phyloP scores from a whole-genome alignment of 2,329 filamentous ascomycete species.

The Verticillium nubilum region DNA sequence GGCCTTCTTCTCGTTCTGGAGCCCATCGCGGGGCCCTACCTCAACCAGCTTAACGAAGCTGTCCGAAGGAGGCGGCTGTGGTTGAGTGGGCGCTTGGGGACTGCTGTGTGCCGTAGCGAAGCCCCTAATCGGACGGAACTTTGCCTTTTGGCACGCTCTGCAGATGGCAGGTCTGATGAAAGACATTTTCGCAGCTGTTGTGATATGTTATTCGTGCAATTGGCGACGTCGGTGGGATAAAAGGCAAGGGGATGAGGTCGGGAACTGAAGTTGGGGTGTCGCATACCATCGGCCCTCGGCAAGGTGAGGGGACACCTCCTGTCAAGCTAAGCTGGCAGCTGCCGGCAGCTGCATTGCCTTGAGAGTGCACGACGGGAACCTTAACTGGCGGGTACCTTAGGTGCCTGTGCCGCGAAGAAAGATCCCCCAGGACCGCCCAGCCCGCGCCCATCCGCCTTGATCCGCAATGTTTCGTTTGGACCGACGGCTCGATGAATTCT shows the following conservation, averaged over 20 bases:
- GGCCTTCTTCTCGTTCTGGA: conserved; percentile 75
- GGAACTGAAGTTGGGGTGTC: background rate
- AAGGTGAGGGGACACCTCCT: background rate
- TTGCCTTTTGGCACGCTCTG: conserved; percentile 29
- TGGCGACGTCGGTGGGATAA: background rate
- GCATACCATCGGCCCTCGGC: conserved; percentile 1
- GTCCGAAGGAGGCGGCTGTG: conserved; percentile 21
- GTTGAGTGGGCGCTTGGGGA: conserved; percentile 4
- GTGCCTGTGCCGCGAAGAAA: too few relatives aligned
- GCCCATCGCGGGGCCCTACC: conserved; percentile 78
- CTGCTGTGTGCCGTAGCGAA: conserved; percentile 32
- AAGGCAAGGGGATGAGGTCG: background rate
- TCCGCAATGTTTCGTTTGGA: too few relatives aligned
- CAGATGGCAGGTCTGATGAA: conserved; percentile 30
- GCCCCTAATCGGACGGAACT: conserved; percentile 22
- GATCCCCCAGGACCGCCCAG: too few relatives aligned
- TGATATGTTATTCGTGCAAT: background rate
- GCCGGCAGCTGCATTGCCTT: too few relatives aligned
- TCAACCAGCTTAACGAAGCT: conserved; percentile 64
- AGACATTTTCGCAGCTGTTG: conserved; percentile 21
- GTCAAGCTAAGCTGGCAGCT: too few relatives aligned
- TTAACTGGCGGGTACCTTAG: too few relatives aligned
- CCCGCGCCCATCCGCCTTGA: too few relatives aligned
- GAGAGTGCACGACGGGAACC: too few relatives aligned
- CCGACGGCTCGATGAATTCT: too few relatives aligned